Evolutionary conservation across 768 basidiomycete species (phyloP), one percentile per base, ranked within the genome.

Genomic region (Boletus barrowsii): DNA sequence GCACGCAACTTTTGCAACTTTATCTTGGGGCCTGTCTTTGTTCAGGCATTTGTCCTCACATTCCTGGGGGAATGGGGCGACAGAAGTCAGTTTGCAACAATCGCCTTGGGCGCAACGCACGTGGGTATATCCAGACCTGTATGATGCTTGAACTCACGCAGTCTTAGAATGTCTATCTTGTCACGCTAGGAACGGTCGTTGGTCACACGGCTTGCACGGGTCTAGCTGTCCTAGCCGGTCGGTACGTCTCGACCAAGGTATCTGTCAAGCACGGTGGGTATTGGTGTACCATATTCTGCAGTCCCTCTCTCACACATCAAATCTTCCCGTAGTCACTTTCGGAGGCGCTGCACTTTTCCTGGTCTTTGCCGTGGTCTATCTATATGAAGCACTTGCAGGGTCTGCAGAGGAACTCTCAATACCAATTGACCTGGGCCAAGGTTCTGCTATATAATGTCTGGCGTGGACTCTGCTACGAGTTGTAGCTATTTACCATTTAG

Each of bases 21-120:
- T 17, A 71, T 95, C 60, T 73, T 98, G 18, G 93, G 91, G 1
- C 96, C 96, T 1, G 92, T 97, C 2, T 96, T 98, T 65, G 93
- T 94, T 3, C 94, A 99, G 71, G 84, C 93, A 0, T 98, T 99
- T 64, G 75, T 96, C 32, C 77, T 99, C 55, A 98, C 96, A 0
- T 98, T 98, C 73, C 77, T 99, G n/a, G 97, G 95, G 10, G 97
- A 99, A 73, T 98, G 97, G 97, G 96, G 97, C 1, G 97, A 98
- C 73, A 75, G 96, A 49, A 96, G 93, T 65, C 96, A 99, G 74
- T 93, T 98, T 62, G 89, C 97, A 2, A 98, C 97, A 3, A 96
- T 98, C 58, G 95, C 93, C 6, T 76, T 98, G 49, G 96, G 90
- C 3, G 95, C 95, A 22, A 91, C 95, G 20, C 93, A 99, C 74